These are phyloP conservation scores for Guillardia theta DNA, from an alignment of 78 protist genomes.

Conservation along the genomic window DNA sequence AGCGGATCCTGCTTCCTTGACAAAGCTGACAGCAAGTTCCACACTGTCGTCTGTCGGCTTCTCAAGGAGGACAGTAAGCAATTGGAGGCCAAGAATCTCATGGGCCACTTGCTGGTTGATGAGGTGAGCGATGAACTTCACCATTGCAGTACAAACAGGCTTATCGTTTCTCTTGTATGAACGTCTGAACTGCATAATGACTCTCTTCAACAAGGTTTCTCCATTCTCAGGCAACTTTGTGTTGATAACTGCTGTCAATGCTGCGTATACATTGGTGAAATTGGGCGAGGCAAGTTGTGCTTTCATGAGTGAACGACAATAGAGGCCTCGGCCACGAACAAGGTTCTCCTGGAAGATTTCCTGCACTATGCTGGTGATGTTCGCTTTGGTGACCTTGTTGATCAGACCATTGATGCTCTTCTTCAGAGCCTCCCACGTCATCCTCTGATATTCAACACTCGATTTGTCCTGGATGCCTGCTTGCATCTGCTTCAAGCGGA, in stretches of 20 bases:
- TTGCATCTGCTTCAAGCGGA: conserved; percentile 25
- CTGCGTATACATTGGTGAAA: conserved; percentile 94
- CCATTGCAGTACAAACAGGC: conserved; percentile 26
- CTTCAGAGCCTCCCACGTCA: conserved; percentile 93
- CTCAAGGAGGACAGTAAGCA: conserved; percentile 81
- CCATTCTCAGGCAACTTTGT: conserved; percentile 94
- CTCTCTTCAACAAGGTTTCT: conserved; percentile 84
- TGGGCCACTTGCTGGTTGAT: conserved; percentile 91
- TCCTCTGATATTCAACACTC: conserved; percentile 81
- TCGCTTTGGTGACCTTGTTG: conserved; percentile 77
- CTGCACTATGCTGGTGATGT: conserved; percentile 52
- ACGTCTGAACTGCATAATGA: conserved; percentile 68
- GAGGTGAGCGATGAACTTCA: conserved; percentile 91
- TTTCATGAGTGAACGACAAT: conserved; percentile 74
- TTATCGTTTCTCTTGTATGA: conserved; percentile 83
- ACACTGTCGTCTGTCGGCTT: conserved; percentile 93
- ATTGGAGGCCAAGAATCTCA: conserved; percentile 79
- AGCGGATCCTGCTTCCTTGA: conserved; percentile 77
- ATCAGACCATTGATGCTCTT: conserved; percentile 92
- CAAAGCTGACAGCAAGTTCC: conserved; percentile 79
- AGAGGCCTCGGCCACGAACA: conserved; percentile 94
- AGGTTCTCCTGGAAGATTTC: conserved; percentile 93
- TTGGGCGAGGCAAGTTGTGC: conserved; percentile 86
- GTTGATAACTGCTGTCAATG: conserved; percentile 91
- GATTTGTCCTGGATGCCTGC: conserved; percentile 9